A percentile compares a stretch with the other conserved stretches of the same genome.
phyloP scores from a whole-genome alignment of 179 eudicot species.

The Vitellaria paradoxa region DNA sequence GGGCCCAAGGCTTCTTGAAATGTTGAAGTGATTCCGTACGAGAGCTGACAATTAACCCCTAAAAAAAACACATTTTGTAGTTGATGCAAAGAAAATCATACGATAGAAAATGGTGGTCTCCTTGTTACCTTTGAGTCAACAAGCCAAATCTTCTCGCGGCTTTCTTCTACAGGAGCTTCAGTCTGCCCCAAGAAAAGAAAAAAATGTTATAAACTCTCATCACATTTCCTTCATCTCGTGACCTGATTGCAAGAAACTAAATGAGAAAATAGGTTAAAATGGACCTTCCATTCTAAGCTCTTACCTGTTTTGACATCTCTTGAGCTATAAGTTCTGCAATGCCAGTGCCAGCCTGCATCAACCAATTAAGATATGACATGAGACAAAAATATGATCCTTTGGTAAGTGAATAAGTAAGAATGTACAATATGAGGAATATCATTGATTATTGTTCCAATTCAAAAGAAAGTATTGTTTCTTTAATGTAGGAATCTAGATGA shows the following conservation, averaged over 20 bases:
- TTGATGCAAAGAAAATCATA: neutral
- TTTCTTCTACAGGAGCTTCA: conserved; percentile 62
- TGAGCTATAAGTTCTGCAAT: conserved; percentile 69
- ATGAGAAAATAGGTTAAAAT: neutral
- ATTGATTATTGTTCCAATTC: neutral
- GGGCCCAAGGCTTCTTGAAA: conserved; percentile 92
- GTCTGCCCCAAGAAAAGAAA: conserved; percentile 75
- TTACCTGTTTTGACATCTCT: conserved; percentile 69
- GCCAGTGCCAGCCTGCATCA: conserved; percentile 67
- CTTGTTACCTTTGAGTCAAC: conserved; percentile 82
- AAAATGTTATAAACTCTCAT: neutral
- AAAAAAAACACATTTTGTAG: conserved; percentile 8
- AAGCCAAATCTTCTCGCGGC: conserved; percentile 84
- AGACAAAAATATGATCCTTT: neutral
- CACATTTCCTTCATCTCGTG: neutral
- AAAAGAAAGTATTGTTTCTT: neutral
- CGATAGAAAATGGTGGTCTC: neutral
- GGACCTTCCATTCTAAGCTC: neutral
- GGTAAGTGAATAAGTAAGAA: neutral
- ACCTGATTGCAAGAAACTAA: neutral
- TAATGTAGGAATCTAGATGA: neutral
- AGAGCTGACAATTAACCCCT: conserved; percentile 83
- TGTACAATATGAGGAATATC: neutral
- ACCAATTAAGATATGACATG: neutral
- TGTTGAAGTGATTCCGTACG: conserved; percentile 74